phyloP scores from a whole-genome alignment of 1,284 basidiomycete genomes.

The Trichosporon sp. region DNA sequence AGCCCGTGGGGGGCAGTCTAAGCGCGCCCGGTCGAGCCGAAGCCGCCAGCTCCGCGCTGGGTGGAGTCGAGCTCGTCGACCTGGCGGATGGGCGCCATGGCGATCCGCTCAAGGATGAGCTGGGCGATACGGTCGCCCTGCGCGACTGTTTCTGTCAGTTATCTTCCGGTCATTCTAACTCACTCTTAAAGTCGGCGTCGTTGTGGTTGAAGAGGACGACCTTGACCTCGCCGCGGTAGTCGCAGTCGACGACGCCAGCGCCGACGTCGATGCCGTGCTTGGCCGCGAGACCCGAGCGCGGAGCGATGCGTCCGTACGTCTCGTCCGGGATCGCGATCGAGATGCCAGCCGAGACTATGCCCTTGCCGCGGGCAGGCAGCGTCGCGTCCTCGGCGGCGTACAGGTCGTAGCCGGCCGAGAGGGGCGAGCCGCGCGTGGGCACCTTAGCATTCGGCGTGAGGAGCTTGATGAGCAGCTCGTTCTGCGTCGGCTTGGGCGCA shows the following conservation, averaged over 20 bases:
- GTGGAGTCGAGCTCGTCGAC: constrained; percentile 84
- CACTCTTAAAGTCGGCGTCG: constrained; percentile 83
- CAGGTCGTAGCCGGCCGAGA: constrained; percentile 91
- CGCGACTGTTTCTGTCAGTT: constrained; percentile 64
- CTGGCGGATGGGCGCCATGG: constrained; percentile 80
- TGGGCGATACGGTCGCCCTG: constrained; percentile 94
- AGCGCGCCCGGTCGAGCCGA: constrained; percentile 83
- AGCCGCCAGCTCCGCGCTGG: constrained; percentile 79
- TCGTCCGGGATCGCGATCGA: constrained; percentile 89
- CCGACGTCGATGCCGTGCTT: constrained; percentile 98
- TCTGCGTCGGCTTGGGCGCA: constrained; percentile 13
- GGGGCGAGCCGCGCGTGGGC: constrained; percentile 81
- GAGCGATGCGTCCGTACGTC: constrained; percentile 94
- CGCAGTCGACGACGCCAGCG: constrained; percentile 93
- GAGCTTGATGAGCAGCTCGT: constrained; percentile 74
- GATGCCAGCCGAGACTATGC: constrained; percentile 84
- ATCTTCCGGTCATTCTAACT: constrained; percentile 37
- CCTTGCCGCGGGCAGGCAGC: constrained; percentile 83
- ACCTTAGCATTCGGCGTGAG: constrained; percentile 78
- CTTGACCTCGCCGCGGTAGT: constrained; percentile 89
- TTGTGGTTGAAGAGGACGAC: constrained; percentile 94
- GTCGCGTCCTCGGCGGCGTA: constrained; percentile 80
- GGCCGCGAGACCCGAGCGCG: constrained; percentile 87
- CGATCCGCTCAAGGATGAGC: constrained; percentile 87
- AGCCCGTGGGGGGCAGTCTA: constrained; percentile 28